phyloP scores from a whole-genome alignment of 805 yeast genomes.

The Candida maltosa region DNA sequence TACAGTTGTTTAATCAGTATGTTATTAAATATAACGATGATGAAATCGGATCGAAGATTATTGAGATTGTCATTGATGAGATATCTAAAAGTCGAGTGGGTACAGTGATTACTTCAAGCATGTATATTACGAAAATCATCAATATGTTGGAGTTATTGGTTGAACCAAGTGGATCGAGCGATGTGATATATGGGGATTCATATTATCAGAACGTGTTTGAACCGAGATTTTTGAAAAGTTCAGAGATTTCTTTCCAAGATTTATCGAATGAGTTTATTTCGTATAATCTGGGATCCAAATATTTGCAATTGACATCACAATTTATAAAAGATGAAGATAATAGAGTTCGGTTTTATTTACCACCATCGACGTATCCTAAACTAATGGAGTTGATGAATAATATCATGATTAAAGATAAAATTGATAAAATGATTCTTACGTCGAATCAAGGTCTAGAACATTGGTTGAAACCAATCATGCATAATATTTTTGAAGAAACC shows the following conservation, averaged over 20 bases:
- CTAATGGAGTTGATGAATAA: slow-evolving; percentile 55
- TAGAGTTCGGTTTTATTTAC: slow-evolving; percentile 51
- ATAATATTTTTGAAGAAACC: slow-evolving; percentile 10
- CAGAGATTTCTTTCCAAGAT: slow-evolving; percentile 52
- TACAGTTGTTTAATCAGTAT: slow-evolving; percentile 59
- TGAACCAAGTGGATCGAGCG: slow-evolving; percentile 28
- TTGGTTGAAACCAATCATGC: slow-evolving; percentile 50
- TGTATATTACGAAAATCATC: slow-evolving; percentile 57
- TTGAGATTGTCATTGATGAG: slow-evolving; percentile 49
- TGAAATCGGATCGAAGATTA: slow-evolving; percentile 50
- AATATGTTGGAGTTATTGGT: slow-evolving; percentile 68
- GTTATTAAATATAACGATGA: slow-evolving; percentile 50
- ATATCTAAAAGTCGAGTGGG: slow-evolving; percentile 52
- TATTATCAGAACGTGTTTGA: slow-evolving; percentile 67
- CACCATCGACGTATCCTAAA: slow-evolving; percentile 52
- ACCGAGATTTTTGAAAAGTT: slow-evolving; percentile 52
- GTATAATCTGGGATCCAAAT: slow-evolving; percentile 48
- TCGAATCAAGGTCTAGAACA: slow-evolving; percentile 53
- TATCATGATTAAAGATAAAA: slow-evolving; percentile 52
- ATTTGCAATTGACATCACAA: slow-evolving; percentile 48
- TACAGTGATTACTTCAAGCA: slow-evolving; percentile 49
- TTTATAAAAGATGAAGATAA: slow-evolving; percentile 62
- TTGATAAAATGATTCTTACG: slow-evolving; percentile 50
- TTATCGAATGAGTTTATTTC: slow-evolving; percentile 44
- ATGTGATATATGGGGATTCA: slow-evolving; percentile 46